phyloP scores from a whole-genome alignment of 345 rosid genomes.

The Geranium rotundifolium region DNA sequence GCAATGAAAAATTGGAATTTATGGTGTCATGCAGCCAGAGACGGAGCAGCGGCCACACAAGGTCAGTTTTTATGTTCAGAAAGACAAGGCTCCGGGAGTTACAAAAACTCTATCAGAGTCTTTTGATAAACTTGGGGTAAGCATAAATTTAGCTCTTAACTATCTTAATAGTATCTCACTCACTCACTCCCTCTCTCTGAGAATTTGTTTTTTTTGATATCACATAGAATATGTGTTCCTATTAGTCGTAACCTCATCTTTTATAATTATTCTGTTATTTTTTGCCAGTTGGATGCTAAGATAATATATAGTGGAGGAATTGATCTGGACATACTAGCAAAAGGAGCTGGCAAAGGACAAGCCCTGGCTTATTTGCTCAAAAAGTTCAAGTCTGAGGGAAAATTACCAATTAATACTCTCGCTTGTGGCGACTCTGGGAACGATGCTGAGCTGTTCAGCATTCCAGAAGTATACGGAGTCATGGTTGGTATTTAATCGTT shows the following conservation, averaged over 20 bases:
- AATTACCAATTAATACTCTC: conserved; percentile 70
- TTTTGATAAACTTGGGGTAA: conserved; percentile 59
- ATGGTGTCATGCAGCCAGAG: conserved; percentile 47
- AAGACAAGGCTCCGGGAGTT: conserved; percentile 63
- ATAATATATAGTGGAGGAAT: conserved; percentile 89
- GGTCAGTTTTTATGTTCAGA: conserved; percentile 81
- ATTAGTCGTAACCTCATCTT: neutral
- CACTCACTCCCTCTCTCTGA: too few species aligned
- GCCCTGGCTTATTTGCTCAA: conserved; percentile 79
- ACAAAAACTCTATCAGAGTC: conserved; percentile 45
- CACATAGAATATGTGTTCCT: neutral
- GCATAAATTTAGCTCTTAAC: conserved; percentile 12
- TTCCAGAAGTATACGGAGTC: conserved; percentile 84
- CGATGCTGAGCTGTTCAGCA: conserved; percentile 91
- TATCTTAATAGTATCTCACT: too few species aligned
- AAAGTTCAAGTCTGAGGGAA: conserved; percentile 64
- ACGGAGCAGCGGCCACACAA: conserved; percentile 88
- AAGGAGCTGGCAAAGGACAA: conserved; percentile 98
- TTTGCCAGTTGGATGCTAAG: conserved; percentile 74
- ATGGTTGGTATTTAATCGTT: conserved; percentile 42
- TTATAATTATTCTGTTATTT: neutral
- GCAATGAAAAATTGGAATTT: neutral
- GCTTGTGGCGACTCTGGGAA: conserved; percentile 99
- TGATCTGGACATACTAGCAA: conserved; percentile 87
- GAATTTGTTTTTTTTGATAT: too few species aligned